Evolutionary conservation across 2,329 filamentous ascomycete genomes (phyloP).

Genomic region (Pseudogymnoascus sp.): DNA sequence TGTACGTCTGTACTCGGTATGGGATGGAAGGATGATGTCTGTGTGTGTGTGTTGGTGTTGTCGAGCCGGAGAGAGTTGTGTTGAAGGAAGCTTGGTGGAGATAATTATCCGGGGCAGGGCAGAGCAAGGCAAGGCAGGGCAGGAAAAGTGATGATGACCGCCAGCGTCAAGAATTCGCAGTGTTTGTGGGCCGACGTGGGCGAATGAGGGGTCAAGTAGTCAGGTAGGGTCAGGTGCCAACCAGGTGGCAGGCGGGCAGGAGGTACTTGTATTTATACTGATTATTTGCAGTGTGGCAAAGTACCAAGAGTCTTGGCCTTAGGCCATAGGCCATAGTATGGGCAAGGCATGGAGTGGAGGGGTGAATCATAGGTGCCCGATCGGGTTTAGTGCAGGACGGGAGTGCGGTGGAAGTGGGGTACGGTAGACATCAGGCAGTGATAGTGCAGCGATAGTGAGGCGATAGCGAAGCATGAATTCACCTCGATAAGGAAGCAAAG

Average conservation of each 20-base stretch:
- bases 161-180: slow-evolving; percentile 1
- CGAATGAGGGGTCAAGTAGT: slow-evolving; percentile 4
- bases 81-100: background rate
- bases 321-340: background rate
- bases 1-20: background rate
- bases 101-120: background rate
- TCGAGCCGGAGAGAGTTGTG: background rate
- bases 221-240: slow-evolving; percentile 7
- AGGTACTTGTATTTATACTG: background rate
- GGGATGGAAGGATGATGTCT: background rate
- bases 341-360: background rate
- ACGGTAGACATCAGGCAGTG: slow-evolving; percentile 6
- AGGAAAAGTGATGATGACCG: slow-evolving; percentile 1
- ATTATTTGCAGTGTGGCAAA: background rate
- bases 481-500: background rate
- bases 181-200: background rate
- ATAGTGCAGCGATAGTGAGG: background rate
- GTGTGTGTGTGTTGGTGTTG: background rate
- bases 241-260: slow-evolving; percentile 2
- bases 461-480: background rate
- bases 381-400: background rate
- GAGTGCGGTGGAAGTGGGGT: slow-evolving; percentile 1
- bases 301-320: background rate
- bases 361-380: slow-evolving; percentile 3
- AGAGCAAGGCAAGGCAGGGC: background rate